Base-by-base conservation (phyloP, 208 protist species). In the Leishmania major region DNA sequence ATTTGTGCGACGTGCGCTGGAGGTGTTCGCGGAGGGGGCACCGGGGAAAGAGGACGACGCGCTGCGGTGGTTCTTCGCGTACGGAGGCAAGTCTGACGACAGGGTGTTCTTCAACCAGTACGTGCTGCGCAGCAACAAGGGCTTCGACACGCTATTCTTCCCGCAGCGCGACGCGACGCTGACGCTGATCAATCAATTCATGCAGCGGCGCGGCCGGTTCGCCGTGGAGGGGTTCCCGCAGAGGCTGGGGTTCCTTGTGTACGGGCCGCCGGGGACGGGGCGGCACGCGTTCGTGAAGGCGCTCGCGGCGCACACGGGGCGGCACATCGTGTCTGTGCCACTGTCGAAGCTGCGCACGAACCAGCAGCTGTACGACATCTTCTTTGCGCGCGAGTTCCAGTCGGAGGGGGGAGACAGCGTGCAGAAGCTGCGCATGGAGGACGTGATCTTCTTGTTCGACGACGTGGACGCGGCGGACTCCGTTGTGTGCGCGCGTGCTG, bases 201-300 rank as follows among this genome's bases (percentile, higher is more conserved):
- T 88, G 67, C 88, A 89, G 43, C 91, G 85, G 59, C 90, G 79
- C 40, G 94, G 94, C 45, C 93, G 94, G 35, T 98, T 96, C 84
- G 88, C 94, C 15, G 90, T 95, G 11, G 89, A 94, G 76, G 93
- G 94, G 19, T 97, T 96, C 83, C 96, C 94, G 59, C 81, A 95
- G 77, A 97, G 96, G 84, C 91, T 98, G n/a, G 99, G 99, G 43
- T 99, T 99, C 66, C 93, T 99, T 3, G 91, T 99, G 51, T 99
- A 99, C 87, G 99, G 99, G 43, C 98, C 98, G 11, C 94, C 96
- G 66, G 98, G 98, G 19, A 97, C 90, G 31, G 98, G 98, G 17
- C 99, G 99, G 93, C 99, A 99, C 53, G 97, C 99, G 88, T 94
- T 99, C 70, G 99, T 99, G 25, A 99, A 99, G 91, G 99, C 99